These are phyloP conservation scores for Amylocystis lapponica DNA, from an alignment of 768 basidiomycete species.

Conservation along the genomic window DNA sequence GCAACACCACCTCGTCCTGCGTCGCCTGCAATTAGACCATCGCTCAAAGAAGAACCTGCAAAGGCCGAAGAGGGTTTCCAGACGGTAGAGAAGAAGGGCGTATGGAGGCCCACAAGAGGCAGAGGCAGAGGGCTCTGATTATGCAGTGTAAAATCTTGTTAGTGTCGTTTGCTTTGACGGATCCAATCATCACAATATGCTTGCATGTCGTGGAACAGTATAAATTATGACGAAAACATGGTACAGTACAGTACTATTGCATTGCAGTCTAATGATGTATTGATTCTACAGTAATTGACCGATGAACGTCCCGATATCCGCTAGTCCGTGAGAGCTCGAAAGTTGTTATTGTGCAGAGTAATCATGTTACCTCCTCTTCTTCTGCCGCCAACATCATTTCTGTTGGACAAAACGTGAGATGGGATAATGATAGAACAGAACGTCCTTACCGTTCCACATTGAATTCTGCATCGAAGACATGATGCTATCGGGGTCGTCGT, in stretches of 20 bases:
- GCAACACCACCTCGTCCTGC: constrained; percentile 27
- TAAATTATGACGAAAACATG: constrained; percentile 12
- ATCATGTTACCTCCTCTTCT: constrained; percentile 27
- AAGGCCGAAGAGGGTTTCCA: constrained; percentile 73
- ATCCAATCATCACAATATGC: background rate
- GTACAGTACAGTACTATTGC: constrained; percentile 14
- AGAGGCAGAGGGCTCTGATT: constrained; percentile 2
- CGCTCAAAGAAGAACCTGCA: constrained; percentile 34
- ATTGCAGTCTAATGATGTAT: constrained; percentile 8
- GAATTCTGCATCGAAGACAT: constrained; percentile 58
- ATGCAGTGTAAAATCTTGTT: background rate
- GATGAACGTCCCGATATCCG: too few species aligned
- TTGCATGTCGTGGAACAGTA: background rate
- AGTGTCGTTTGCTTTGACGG: background rate
- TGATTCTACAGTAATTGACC: too few species aligned
- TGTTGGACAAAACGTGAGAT: constrained; percentile 4
- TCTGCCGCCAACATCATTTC: constrained; percentile 44
- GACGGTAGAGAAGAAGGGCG: constrained; percentile 41
- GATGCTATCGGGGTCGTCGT: constrained; percentile 38
- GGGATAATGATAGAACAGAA: background rate
- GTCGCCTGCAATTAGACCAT: constrained; percentile 30
- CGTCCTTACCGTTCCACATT: constrained; percentile 64
- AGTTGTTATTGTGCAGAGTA: too few species aligned
- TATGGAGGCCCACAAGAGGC: constrained; percentile 24
- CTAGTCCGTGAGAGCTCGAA: too few species aligned